Evolutionary conservation across 345 rosid genomes (phyloP).

Genomic region (Lenwebbia sp.): DNA sequence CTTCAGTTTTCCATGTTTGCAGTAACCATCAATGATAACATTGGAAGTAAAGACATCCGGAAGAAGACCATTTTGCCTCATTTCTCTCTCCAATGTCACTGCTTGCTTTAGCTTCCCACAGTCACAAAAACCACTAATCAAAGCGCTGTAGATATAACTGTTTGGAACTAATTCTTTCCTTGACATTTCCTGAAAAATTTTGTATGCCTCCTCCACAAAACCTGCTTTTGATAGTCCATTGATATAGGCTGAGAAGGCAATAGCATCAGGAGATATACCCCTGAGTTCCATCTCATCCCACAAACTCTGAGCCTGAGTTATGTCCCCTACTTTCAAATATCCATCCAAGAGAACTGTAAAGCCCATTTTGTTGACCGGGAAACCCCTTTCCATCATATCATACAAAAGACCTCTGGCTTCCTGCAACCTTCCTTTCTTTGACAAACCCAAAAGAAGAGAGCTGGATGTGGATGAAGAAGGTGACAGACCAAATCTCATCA

Average conservation of each 20-base stretch:
- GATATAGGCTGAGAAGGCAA: slow-evolving; percentile 60
- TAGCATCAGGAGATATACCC: slow-evolving; percentile 45
- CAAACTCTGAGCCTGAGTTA: slow-evolving; percentile 34
- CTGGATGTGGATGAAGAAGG: slow-evolving; percentile 60
- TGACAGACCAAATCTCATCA: slow-evolving; percentile 31
- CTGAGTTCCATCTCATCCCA: slow-evolving; percentile 53
- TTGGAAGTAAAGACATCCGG: slow-evolving; percentile 55
- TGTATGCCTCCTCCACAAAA: slow-evolving; percentile 48
- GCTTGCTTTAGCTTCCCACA: slow-evolving; percentile 43
- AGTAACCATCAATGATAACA: slow-evolving; percentile 53
- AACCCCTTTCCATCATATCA: slow-evolving; percentile 39
- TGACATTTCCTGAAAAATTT: slow-evolving; percentile 42
- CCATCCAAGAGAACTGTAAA: slow-evolving; percentile 64
- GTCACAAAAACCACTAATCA: slow-evolving; percentile 54
- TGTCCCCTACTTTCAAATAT: slow-evolving; percentile 39
- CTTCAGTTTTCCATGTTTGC: slow-evolving; percentile 43
- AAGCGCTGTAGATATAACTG: slow-evolving; percentile 52
- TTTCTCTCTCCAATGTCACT: slow-evolving; percentile 36
- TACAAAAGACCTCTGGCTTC: slow-evolving; percentile 44
- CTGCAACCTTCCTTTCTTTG: slow-evolving; percentile 34
- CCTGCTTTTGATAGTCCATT: slow-evolving; percentile 57
- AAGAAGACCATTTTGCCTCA: slow-evolving; percentile 46
- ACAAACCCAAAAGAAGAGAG: slow-evolving; percentile 54
- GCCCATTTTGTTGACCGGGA: slow-evolving; percentile 37
- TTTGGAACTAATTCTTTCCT: slow-evolving; percentile 48